Base-by-base conservation (phyloP, 306 rosid genomes). In the Senna tora region DNA sequence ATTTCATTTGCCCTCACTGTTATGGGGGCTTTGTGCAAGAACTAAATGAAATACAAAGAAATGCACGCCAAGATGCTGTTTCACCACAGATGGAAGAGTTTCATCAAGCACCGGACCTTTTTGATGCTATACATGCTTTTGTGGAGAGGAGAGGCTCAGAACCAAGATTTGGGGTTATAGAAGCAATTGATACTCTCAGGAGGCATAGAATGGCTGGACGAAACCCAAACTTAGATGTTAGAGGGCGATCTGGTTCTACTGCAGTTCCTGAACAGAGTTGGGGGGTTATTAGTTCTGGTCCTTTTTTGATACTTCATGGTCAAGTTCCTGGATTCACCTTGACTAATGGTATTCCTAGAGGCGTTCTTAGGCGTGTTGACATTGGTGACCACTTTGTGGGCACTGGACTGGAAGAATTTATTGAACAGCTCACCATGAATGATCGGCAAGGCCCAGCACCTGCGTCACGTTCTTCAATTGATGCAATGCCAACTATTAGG, bases 401-500 rank as follows among this genome's bases (percentile, higher is more conserved):
- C 22, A 51, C 66, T 36, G 87, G 81, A 46, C 50, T 85, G 14
- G 85, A 85, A 63, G 82, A 76, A 51, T 66, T 90, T 46, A 52
- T 84, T 2, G 89, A 84, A 32, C 96, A 87, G 50, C 78, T 84
- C 57, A 52, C 77, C 9, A 20, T 45, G 42, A 82, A 74, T 69
- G 96, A 84, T 6, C 58, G 76, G 52, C 73, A 52, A 33, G 93
- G 88, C 38, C 89, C 89, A 0, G 65, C 89, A 4, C 96, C 93
- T 2, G 91, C 96, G 7, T 67, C 89, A 0, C 81, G 45, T n/a
- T 74, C 89, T 36, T 84, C 88, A 4, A 84, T 90, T 34, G 84
- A 88, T 22, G 87, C 97, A 22, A 79, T 91, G 92, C 94, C 92
- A 4, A 88, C 84, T 6, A 71, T 88, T 74, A 83, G 70, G 79